Evolutionary conservation across 306 rosid species (phyloP).

Genomic region (Cucumis sativus): DNA sequence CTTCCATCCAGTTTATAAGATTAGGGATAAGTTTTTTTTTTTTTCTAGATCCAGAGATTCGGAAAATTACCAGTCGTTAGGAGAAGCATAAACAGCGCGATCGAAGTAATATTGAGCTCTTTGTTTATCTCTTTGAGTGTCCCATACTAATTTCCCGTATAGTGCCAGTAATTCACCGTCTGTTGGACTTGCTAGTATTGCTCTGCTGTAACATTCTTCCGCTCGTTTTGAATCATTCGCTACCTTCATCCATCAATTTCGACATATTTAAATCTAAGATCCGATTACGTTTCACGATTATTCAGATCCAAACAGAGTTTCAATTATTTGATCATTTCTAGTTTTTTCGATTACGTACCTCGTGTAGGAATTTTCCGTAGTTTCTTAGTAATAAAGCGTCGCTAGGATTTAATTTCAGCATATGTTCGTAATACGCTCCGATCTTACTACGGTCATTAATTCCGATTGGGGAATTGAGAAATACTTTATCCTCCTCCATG

Average conservation of each 20-base stretch:
- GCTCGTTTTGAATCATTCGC: constrained; percentile 50
- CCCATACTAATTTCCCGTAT: constrained; percentile 74
- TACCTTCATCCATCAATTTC: constrained; percentile 17
- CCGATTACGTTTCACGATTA: background rate
- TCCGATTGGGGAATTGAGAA: constrained; percentile 8
- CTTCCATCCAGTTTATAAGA: background rate
- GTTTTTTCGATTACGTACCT: constrained; percentile 51
- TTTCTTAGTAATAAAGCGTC: constrained; percentile 74
- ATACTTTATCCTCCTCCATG: background rate
- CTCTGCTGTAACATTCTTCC: constrained; percentile 73
- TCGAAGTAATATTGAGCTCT: constrained; percentile 59
- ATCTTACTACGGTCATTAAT: constrained; percentile 34
- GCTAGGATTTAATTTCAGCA: constrained; percentile 57
- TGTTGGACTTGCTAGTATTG: constrained; percentile 52
- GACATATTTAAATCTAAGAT: no score
- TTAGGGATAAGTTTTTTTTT: background rate
- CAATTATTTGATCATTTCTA: background rate
- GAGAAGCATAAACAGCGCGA: constrained; percentile 52
- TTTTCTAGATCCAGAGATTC: background rate
- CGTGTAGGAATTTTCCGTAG: constrained; percentile 67
- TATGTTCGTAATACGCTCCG: constrained; percentile 48
- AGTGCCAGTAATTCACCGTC: constrained; percentile 67
- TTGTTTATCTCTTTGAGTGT: constrained; percentile 39
- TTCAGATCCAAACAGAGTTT: background rate
- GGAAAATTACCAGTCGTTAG: constrained; percentile 42